phyloP scores from a whole-genome alignment of 73 alveolate species.

The Uronychia setigera region DNA sequence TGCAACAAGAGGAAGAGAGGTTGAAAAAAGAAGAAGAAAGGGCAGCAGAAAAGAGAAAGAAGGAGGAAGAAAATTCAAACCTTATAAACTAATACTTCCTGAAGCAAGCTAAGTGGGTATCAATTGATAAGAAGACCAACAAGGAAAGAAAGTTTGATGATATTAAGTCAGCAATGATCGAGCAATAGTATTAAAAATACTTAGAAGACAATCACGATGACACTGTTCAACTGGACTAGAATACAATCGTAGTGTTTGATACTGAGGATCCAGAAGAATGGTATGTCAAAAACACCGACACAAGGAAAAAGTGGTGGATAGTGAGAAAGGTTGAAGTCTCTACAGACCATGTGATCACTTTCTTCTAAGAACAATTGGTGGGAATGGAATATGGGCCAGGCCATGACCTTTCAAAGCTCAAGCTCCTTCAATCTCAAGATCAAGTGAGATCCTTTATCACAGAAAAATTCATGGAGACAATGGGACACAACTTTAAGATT shows the following conservation, averaged over 20 bases:
- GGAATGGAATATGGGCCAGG: not conserved
- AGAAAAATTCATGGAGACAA: not conserved
- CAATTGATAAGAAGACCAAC: not conserved
- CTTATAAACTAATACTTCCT: too few relatives aligned
- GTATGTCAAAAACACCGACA: not conserved
- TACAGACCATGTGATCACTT: too few relatives aligned
- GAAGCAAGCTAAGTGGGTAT: not conserved
- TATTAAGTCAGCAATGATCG: not conserved
- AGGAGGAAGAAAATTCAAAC: not conserved
- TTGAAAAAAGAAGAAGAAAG: not conserved
- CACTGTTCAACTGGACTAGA: not conserved
- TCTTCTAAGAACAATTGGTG: not conserved
- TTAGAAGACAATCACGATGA: not conserved
- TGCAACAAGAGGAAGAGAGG: not conserved
- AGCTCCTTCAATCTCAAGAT: not conserved
- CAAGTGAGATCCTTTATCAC: not conserved
- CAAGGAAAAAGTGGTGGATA: not conserved
- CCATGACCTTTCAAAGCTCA: not conserved
- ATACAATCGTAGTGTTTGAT: not conserved
- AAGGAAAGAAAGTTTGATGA: not conserved
- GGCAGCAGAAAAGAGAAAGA: not conserved
- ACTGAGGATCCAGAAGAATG: not conserved
- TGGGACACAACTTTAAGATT: not conserved
- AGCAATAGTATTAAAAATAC: not conserved
- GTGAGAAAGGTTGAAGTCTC: not conserved